phyloP scores from a whole-genome alignment of 306 rosid species.

The Arachis hypogaea region DNA sequence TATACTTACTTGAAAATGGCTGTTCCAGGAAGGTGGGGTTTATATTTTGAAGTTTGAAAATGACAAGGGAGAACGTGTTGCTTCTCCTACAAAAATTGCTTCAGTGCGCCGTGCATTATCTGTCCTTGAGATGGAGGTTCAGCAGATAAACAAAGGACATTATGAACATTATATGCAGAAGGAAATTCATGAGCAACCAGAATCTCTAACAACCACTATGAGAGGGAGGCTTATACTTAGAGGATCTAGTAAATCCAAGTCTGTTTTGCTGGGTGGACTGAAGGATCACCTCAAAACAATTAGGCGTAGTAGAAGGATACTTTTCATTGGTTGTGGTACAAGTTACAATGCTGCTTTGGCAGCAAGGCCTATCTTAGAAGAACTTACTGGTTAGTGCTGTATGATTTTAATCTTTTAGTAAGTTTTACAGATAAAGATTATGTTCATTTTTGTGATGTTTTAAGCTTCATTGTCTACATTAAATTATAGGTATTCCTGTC shows the following conservation, averaged over 20 bases:
- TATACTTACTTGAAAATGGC: slow-evolving; percentile 29
- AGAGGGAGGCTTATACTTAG: slow-evolving; percentile 90
- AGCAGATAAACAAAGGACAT: slow-evolving; percentile 93
- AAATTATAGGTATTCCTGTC: slow-evolving; percentile 83
- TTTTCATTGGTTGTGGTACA: slow-evolving; percentile 95
- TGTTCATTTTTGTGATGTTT: slow-evolving; percentile 30
- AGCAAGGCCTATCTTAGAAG: slow-evolving; percentile 96
- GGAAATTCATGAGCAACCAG: slow-evolving; percentile 97
- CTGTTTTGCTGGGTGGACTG: slow-evolving; percentile 93
- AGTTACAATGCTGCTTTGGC: slow-evolving; percentile 99
- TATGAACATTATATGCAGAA: slow-evolving; percentile 98
- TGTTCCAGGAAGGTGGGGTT: slow-evolving; percentile 84
- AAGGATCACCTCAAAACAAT: slow-evolving; percentile 97
- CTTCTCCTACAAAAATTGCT: slow-evolving; percentile 68
- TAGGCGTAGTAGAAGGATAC: slow-evolving; percentile 92
- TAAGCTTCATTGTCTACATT: slow-evolving; percentile 34
- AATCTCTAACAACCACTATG: slow-evolving; percentile 94
- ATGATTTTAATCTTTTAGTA: slow-evolving; percentile 26
- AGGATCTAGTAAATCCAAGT: slow-evolving; percentile 77
- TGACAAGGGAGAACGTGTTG: slow-evolving; percentile 60
- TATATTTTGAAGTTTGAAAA: slow-evolving; percentile 83
- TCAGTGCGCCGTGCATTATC: slow-evolving; percentile 95
- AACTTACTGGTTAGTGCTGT: slow-evolving; percentile 83
- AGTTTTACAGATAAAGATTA: slow-evolving; percentile 25
- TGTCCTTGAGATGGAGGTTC: slow-evolving; percentile 95